Conservation (phyloP, 306 rosid species). For the Prunus dulcis region DNA sequence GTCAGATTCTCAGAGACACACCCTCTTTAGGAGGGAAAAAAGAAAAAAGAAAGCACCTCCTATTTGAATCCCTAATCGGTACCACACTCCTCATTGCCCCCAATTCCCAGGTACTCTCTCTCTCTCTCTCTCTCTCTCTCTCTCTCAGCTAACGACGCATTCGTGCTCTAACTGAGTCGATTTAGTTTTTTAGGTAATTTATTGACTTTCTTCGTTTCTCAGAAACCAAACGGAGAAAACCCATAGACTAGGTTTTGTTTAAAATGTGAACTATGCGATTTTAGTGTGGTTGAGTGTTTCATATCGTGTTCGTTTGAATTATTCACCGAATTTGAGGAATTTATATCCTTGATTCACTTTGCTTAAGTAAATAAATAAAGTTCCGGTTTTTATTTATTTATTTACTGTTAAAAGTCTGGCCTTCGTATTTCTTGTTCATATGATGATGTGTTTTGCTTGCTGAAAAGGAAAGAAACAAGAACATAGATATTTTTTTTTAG, state of each 20-base stretch:
- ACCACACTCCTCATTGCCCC: neutral
- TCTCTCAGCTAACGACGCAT: neutral
- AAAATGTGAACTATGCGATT: neutral
- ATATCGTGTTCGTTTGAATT: neutral
- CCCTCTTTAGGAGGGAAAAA: neutral
- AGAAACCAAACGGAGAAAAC: neutral
- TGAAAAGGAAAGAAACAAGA: neutral
- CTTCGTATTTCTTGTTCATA: neutral
- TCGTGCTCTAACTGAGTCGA: neutral
- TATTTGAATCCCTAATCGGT: slow-evolving; percentile 9
- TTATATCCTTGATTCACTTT: neutral
- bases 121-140: slow-evolving; percentile 19
- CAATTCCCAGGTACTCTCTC: slow-evolving; percentile 32
- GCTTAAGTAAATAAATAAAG: neutral
- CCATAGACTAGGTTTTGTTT: neutral
- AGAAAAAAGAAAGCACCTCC: neutral
- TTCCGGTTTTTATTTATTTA: neutral
- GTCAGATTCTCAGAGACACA: neutral
- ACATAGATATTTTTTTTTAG: neutral
- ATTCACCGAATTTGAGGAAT: neutral
- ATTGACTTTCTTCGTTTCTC: neutral
- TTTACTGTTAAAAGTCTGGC: neutral
- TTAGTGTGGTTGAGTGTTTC: neutral
- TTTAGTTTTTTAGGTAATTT: neutral
- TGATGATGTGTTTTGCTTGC: slow-evolving; percentile 7